These are phyloP conservation scores for Schizosaccharomyces osmophilus DNA, from an alignment of 805 yeast species.

Conservation along the genomic window DNA sequence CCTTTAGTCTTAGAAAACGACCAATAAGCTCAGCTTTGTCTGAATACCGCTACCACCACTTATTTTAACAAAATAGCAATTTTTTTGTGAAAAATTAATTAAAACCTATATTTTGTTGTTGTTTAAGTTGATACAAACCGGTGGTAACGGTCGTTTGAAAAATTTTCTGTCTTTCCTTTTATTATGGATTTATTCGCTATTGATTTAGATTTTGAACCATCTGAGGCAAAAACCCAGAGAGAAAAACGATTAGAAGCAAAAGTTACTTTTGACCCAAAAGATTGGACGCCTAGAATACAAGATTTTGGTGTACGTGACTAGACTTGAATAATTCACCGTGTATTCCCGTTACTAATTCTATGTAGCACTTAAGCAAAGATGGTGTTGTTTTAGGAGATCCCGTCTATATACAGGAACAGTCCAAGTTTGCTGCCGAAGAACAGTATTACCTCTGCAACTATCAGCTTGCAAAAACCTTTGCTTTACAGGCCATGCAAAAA, in stretches of 20 bases:
- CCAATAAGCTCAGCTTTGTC: no score
- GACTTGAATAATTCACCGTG: background rate
- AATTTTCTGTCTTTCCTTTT: constrained; percentile 76
- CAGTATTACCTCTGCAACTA: background rate
- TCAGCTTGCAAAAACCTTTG: background rate
- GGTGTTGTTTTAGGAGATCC: background rate
- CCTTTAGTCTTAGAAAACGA: no score
- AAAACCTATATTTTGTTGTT: constrained; percentile 23
- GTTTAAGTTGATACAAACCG: constrained; percentile 74
- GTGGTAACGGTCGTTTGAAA: constrained; percentile 60
- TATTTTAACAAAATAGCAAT: no score
- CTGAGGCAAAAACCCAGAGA: background rate
- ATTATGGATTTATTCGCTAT: constrained; percentile 3
- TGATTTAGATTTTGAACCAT: background rate
- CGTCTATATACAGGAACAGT: background rate
- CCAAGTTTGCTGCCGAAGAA: background rate
- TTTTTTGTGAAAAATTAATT: no score
- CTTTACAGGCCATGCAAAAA: background rate
- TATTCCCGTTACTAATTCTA: background rate
- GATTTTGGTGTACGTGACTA: background rate
- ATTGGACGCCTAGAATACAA: background rate
- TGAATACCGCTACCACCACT: no score
- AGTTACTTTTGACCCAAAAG: background rate
- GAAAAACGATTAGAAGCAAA: background rate
- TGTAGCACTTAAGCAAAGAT: background rate